Conservation (phyloP, 192 early-diverging fungal genomes). For the Borealophlyctis nickersoniae region DNA sequence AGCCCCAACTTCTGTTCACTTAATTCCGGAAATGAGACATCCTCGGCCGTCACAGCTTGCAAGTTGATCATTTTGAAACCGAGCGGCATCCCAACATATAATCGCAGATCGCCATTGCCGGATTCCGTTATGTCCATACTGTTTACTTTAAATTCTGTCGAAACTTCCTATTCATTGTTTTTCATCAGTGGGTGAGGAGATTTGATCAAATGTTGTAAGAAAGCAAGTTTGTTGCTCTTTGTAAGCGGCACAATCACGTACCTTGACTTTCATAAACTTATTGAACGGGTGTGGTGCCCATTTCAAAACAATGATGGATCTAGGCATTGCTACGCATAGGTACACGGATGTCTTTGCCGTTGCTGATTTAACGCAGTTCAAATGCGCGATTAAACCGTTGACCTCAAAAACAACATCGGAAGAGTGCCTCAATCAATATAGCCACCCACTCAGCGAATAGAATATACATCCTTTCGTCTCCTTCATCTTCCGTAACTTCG, state of each 20-base stretch:
- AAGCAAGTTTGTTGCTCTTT: too few species aligned
- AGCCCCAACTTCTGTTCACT: conserved; percentile 32
- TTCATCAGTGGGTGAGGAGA: neutral
- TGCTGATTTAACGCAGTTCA: too few species aligned
- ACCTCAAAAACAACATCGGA: conserved; percentile 1
- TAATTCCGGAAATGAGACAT: conserved; percentile 30
- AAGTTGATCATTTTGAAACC: conserved; percentile 44
- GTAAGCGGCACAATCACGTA: conserved; percentile 4
- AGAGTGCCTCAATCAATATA: neutral
- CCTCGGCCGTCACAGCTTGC: conserved; percentile 37
- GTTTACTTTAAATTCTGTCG: conserved; percentile 29
- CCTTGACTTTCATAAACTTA: conserved; percentile 55
- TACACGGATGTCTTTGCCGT: conserved; percentile 31
- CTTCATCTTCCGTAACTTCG: conserved; percentile 49
- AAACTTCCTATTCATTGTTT: conserved; percentile 36
- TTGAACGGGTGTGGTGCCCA: conserved; percentile 58
- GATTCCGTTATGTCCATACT: conserved; percentile 41
- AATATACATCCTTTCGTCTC: conserved; percentile 49
- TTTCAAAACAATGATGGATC: conserved; percentile 40
- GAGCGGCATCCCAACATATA: conserved; percentile 31
- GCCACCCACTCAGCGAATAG: conserved; percentile 39
- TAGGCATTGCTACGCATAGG: conserved; percentile 41
- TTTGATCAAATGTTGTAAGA: too few species aligned
- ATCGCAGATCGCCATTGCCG: conserved; percentile 27
- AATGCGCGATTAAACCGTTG: too few species aligned